These are phyloP conservation scores for Exophiala alcalophila DNA, from an alignment of 2,329 filamentous ascomycete genomes.

Conservation along the genomic window DNA sequence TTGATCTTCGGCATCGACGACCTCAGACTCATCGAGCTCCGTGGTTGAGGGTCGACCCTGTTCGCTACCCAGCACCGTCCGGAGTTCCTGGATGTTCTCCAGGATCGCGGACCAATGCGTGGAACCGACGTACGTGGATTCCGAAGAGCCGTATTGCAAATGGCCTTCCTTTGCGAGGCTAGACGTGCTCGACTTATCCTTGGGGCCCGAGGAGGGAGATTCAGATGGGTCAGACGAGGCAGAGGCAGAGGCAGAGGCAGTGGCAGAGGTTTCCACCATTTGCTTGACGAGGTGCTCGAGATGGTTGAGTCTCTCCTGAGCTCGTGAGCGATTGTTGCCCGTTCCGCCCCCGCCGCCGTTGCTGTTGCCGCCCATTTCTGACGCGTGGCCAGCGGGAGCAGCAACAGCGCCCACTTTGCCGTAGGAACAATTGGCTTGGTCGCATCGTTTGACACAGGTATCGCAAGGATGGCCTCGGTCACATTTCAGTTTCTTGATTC, in stretches of 20 bases:
- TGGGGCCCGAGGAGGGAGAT: not conserved
- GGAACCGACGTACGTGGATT: constrained; percentile 38
- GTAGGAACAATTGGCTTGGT: constrained; percentile 79
- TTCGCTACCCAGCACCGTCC: constrained; percentile 17
- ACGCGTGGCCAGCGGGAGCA: constrained; percentile 22
- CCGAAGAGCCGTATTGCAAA: constrained; percentile 14
- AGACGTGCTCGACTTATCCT: not conserved
- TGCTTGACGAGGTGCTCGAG: constrained; percentile 30
- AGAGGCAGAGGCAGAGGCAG: not conserved
- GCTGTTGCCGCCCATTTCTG: constrained; percentile 2
- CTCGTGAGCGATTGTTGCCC: constrained; percentile 12
- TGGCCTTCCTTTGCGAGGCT: constrained; percentile 18
- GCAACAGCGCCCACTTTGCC: too few relatives aligned
- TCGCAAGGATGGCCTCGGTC: constrained; percentile 41
- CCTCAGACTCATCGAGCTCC: constrained; percentile 22
- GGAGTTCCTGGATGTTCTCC: constrained; percentile 34
- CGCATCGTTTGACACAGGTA: constrained; percentile 66
- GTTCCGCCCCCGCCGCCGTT: not conserved
- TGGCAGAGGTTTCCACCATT: constrained; percentile 20
- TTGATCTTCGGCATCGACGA: constrained; percentile 14
- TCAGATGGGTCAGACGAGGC: not conserved
- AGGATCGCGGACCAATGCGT: constrained; percentile 45
- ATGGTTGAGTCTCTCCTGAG: constrained; percentile 26
- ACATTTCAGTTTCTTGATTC: constrained; percentile 45
- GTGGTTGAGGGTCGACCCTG: constrained; percentile 3